Percentiles rank a stretch among this genome's conserved stretches.
phyloP scores from a whole-genome alignment of 345 rosid genomes.

The Iberis pinnata region DNA sequence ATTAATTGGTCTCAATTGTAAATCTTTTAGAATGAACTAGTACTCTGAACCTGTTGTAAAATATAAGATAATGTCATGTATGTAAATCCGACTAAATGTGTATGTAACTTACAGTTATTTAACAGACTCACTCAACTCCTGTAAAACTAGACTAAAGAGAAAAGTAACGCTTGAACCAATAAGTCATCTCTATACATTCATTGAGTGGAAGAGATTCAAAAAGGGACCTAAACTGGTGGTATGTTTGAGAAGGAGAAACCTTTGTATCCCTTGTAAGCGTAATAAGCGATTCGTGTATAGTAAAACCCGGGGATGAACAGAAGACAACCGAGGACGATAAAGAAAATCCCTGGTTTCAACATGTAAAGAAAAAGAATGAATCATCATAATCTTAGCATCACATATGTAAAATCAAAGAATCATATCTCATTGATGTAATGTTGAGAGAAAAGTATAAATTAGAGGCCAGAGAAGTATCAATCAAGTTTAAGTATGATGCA shows the following conservation, averaged over 20 bases:
- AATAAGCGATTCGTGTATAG: slow-evolving; percentile 85
- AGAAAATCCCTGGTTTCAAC: slow-evolving; percentile 67
- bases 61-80: too few relatives aligned
- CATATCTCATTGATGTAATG: background rate
- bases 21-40: too few relatives aligned
- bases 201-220: slow-evolving; percentile 1
- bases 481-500: too few relatives aligned
- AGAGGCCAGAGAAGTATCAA: too few relatives aligned
- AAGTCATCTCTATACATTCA: slow-evolving; percentile 23
- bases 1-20: too few relatives aligned
- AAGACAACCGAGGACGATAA: slow-evolving; percentile 67
- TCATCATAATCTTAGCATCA: slow-evolving; percentile 3
- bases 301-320: slow-evolving; percentile 91
- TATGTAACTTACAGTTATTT: too few relatives aligned
- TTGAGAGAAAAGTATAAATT: background rate
- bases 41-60: too few relatives aligned
- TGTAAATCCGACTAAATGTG: too few relatives aligned
- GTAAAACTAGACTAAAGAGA: slow-evolving; percentile 22
- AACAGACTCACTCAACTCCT: slow-evolving; percentile 8
- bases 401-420: background rate
- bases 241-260: slow-evolving; percentile 94
- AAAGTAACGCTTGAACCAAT: slow-evolving; percentile 8
- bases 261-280: slow-evolving; percentile 91
- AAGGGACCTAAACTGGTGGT: slow-evolving; percentile 54
- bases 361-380: background rate